These are phyloP conservation scores for Geum urbanum DNA, from an alignment of 306 rosid genomes.

Conservation along the genomic window DNA sequence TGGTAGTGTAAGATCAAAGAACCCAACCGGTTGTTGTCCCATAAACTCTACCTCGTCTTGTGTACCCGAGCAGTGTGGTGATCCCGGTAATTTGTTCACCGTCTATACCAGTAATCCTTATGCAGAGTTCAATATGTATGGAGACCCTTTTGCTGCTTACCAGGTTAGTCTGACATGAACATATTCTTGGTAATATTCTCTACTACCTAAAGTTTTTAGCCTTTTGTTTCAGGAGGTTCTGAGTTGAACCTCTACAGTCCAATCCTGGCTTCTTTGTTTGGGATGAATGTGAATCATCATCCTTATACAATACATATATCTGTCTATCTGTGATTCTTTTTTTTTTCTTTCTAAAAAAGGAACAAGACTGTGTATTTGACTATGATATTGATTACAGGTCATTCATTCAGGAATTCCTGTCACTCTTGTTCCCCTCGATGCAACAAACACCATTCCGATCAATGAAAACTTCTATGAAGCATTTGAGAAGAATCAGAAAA, in stretches of 20 bases:
- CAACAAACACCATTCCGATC: constrained; percentile 81
- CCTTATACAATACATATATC: neutral
- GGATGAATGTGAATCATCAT: neutral
- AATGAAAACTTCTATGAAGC: constrained; percentile 51
- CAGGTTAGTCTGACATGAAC: constrained; percentile 45
- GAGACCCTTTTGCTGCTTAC: constrained; percentile 93
- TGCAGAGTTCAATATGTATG: constrained; percentile 84
- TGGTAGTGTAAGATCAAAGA: constrained; percentile 79
- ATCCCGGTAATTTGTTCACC: constrained; percentile 72
- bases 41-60: constrained; percentile 54
- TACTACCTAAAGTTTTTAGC: neutral
- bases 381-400: constrained; percentile 41
- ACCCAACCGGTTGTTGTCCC: constrained; percentile 90
- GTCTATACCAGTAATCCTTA: constrained; percentile 68
- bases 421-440: constrained; percentile 91
- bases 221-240: neutral
- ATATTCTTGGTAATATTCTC: neutral
- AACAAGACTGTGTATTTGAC: constrained; percentile 14
- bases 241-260: neutral
- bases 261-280: neutral
- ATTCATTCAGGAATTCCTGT: constrained; percentile 90
- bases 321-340: too few species aligned
- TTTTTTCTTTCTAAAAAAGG: neutral
- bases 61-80: constrained; percentile 71
- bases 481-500: constrained; percentile 57